Percentiles rank a stretch among this genome's conserved stretches.
These are phyloP conservation scores for Physaria fendleri DNA, from an alignment of 345 rosid genomes.

Conservation along the genomic window DNA sequence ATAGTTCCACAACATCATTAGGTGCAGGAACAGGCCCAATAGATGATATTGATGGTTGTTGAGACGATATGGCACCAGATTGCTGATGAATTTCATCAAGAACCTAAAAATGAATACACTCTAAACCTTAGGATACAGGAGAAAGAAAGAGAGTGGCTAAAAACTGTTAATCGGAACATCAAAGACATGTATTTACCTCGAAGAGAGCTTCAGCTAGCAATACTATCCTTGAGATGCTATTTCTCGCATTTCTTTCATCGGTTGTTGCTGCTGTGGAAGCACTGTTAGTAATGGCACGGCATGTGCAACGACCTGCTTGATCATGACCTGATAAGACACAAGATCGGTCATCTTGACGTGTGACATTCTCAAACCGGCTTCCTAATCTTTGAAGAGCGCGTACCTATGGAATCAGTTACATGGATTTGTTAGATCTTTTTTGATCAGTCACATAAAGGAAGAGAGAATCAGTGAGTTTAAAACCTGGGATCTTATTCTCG, in stretches of 20 bases:
- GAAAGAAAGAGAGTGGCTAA: neutral
- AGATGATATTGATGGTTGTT: constrained; percentile 73
- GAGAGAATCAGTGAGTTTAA: constrained; percentile 8
- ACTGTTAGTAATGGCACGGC: constrained; percentile 47
- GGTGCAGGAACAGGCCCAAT: constrained; percentile 98
- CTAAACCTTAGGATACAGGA: constrained; percentile 30
- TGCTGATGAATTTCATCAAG: constrained; percentile 99
- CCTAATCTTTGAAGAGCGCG: constrained; percentile 94
- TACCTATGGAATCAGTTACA: constrained; percentile 41
- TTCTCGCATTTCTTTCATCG: constrained; percentile 70
- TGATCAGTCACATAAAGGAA: neutral
- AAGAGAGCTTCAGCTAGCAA: constrained; percentile 97
- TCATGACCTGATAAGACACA: constrained; percentile 88
- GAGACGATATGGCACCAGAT: constrained; percentile 87
- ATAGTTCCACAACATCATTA: constrained; percentile 71
- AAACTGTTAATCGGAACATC: neutral
- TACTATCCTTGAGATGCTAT: constrained; percentile 95
- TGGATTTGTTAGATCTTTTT: neutral
- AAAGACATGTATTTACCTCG: constrained; percentile 47
- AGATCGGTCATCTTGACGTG: constrained; percentile 85
- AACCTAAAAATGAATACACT: constrained; percentile 45
- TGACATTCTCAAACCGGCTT: constrained; percentile 81
- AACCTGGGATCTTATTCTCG: constrained; percentile 98
- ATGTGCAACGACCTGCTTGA: constrained; percentile 76
- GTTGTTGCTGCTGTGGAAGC: constrained; percentile 33